These are phyloP conservation scores for Cyanophora paradoxa DNA, from an alignment of 78 protist genomes.

Conservation along the genomic window DNA sequence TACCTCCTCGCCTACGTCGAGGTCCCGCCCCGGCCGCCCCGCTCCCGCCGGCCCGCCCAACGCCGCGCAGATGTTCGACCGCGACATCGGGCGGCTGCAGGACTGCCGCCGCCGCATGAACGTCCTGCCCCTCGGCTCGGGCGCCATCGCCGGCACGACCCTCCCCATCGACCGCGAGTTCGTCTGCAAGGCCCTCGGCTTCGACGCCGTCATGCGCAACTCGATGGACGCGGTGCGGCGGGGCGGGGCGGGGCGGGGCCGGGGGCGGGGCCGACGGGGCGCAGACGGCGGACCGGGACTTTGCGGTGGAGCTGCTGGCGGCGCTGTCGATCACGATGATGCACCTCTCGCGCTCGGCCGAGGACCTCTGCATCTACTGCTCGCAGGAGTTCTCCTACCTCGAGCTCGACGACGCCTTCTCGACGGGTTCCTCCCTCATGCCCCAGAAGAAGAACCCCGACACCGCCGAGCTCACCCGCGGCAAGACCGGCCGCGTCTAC, in stretches of 20 bases:
- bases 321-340: slow-evolving; percentile 3
- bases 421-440: slow-evolving; percentile 16
- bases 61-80: no score
- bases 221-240: neutral
- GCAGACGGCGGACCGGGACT: slow-evolving; percentile 24
- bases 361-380: neutral
- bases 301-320: slow-evolving; percentile 2
- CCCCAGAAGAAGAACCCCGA: slow-evolving; percentile 26
- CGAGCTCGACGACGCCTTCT: slow-evolving; percentile 7
- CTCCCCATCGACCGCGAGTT: slow-evolving; percentile 14
- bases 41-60: no score
- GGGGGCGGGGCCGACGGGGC: no score
- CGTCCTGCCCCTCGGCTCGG: neutral
- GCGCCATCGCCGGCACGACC: slow-evolving; percentile 1
- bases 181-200: neutral
- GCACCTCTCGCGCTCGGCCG: slow-evolving; percentile 17
- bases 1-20: slow-evolving; percentile 1
- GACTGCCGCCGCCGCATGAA: no score
- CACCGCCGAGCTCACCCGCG: slow-evolving; percentile 4
- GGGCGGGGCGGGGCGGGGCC: no score
- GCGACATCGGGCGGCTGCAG: no score
- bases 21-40: no score
- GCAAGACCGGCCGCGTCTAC: slow-evolving; percentile 13
- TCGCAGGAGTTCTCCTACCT: slow-evolving; percentile 11
- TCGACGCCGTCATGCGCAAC: neutral